Evolutionary conservation across 1,139 yeast genomes (phyloP).

Genomic region (Yamadazyma membranifaciens): DNA sequence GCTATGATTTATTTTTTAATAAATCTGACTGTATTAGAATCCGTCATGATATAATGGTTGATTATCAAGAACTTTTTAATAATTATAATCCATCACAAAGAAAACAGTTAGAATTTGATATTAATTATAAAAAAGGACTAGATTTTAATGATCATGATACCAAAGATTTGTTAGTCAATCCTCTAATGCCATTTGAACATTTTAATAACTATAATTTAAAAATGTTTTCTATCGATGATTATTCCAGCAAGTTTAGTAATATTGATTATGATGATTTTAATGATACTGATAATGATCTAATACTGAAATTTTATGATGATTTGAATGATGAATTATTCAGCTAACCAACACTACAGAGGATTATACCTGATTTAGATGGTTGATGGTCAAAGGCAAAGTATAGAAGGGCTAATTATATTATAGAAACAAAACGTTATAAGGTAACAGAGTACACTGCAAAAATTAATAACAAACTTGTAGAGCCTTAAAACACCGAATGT

Average conservation of each 20-base stretch:
- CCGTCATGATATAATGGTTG: background rate
- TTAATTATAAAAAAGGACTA: slow-evolving; percentile 10
- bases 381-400: too few species aligned
- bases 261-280: background rate
- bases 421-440: too few species aligned
- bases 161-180: slow-evolving; percentile 9
- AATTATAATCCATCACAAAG: background rate
- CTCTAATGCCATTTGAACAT: slow-evolving; percentile 8
- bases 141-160: slow-evolving; percentile 12
- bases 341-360: background rate
- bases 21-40: slow-evolving; percentile 2
- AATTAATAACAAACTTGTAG: too few species aligned
- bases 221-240: slow-evolving; percentile 11
- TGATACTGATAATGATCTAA: slow-evolving; percentile 8
- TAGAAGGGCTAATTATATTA: too few species aligned
- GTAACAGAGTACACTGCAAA: too few species aligned
- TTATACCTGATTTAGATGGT: too few species aligned
- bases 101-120: background rate
- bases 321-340: slow-evolving; percentile 11
- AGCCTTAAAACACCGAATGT: too few species aligned
- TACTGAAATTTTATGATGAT: slow-evolving; percentile 21
- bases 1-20: slow-evolving; percentile 4
- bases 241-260: slow-evolving; percentile 7
- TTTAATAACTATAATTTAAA: slow-evolving; percentile 10
- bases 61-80: slow-evolving; percentile 2